These are phyloP conservation scores for Coemansia sp. DNA, from an alignment of 192 early-diverging fungal species.

Conservation along the genomic window DNA sequence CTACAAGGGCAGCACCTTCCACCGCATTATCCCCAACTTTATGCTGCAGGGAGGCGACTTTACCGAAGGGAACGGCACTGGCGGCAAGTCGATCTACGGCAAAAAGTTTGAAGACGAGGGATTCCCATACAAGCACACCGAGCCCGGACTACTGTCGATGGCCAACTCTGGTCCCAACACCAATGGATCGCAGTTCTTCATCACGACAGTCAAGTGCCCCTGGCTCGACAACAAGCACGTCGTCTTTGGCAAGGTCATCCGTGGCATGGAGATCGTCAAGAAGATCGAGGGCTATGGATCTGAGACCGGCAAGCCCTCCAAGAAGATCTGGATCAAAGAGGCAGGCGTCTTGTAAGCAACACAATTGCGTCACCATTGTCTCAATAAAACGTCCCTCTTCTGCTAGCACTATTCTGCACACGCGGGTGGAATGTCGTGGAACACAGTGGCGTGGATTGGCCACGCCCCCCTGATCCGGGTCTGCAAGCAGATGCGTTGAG, in stretches of 20 bases:
- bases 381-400: no score
- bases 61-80: no score
- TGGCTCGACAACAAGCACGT: conserved; percentile 80
- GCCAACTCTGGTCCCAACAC: no score
- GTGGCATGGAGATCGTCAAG: conserved; percentile 73
- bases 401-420: no score
- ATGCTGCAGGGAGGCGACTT: conserved; percentile 95
- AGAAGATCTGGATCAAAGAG: no score
- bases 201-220: conserved; percentile 64
- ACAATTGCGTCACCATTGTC: no score
- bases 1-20: conserved; percentile 73
- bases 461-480: no score
- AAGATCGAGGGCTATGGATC: conserved; percentile 62
- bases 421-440: no score
- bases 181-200: conserved; percentile 85
- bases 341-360: no score
- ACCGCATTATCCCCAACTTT: conserved; percentile 80
- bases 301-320: conserved; percentile 56
- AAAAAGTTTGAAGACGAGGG: conserved; percentile 75
- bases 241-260: conserved; percentile 70
- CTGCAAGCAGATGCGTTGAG: no score
- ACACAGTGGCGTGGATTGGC: no score
- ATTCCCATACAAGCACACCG: conserved; percentile 66
- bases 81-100: no score
- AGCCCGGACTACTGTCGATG: conserved; percentile 71